These are phyloP conservation scores for Ophiosphaerella herpotricha DNA, from an alignment of 2,329 filamentous ascomycete genomes.

Conservation along the genomic window DNA sequence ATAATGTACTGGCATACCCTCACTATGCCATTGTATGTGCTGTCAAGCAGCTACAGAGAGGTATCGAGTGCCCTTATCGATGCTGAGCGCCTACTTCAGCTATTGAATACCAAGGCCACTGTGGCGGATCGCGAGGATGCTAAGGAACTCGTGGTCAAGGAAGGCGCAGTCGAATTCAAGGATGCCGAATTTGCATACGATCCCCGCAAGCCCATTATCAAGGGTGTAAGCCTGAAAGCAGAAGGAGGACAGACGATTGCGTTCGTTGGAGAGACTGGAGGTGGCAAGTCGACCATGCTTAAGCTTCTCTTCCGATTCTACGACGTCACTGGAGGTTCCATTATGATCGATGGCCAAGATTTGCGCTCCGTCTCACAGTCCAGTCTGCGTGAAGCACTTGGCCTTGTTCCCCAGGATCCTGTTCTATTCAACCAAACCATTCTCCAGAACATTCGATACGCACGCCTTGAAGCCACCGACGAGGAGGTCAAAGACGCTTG, in stretches of 20 bases:
- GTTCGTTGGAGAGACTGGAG: slow-evolving; percentile 65
- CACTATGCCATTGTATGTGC: slow-evolving; percentile 54
- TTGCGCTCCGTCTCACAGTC: slow-evolving; percentile 63
- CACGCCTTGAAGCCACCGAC: slow-evolving; percentile 63
- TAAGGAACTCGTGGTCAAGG: slow-evolving; percentile 49
- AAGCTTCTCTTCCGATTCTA: slow-evolving; percentile 66
- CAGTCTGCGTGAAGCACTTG: slow-evolving; percentile 63
- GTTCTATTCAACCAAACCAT: slow-evolving; percentile 68
- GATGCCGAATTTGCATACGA: slow-evolving; percentile 63
- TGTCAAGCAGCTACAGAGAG: slow-evolving; percentile 56
- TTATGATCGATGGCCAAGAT: slow-evolving; percentile 64
- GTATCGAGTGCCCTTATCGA: slow-evolving; percentile 63
- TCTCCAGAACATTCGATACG: slow-evolving; percentile 68
- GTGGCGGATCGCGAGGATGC: slow-evolving; percentile 52
- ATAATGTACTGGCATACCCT: slow-evolving; percentile 65
- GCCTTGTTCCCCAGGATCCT: slow-evolving; percentile 68
- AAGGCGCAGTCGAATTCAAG: slow-evolving; percentile 59
- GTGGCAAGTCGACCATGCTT: slow-evolving; percentile 66
- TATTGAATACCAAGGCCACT: slow-evolving; percentile 63
- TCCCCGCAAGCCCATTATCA: slow-evolving; percentile 56
- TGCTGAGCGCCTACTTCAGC: slow-evolving; percentile 63
- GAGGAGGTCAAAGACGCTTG: slow-evolving; percentile 65
- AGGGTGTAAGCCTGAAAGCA: slow-evolving; percentile 55
- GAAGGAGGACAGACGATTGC: slow-evolving; percentile 62
- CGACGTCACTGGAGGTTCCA: slow-evolving; percentile 59